Evolutionary conservation across 129 eudicot species (phyloP), one percentile per base, ranked within the genome.

Genomic region (Pittosporum tobira): DNA sequence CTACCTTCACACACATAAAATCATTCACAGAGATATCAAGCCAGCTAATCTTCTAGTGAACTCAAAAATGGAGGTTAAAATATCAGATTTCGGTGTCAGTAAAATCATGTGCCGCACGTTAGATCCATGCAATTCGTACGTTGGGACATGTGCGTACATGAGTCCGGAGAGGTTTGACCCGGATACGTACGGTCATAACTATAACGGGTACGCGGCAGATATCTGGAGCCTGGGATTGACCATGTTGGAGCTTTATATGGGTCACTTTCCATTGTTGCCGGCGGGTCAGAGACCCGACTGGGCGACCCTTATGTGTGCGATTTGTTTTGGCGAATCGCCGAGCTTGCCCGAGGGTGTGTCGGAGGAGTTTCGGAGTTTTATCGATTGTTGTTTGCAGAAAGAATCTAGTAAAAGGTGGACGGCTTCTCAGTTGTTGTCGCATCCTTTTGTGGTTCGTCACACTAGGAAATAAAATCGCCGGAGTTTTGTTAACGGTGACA

Each of bases 81-180:
- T 88, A 1, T 77, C 85, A 1, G 94, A 88, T 63, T 88, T 88
- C 51, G 96, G 96, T 0, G 96, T 88, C 15, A 85, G 96, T 42
- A 82, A 85, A 51, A 79, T 84, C 37, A 76, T 88, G 87, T 72
- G 75, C 20, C 78, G 94, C 8, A 77, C 88, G 0, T 65, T 84
- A 0, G 96, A 88, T 48, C 83, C 91, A 0, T 88, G 96, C 68
- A 72, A 88, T 55, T 84, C 94, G 2, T 88, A 84, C 64, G 96
- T 88, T 2, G 96, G 96, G 0, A 88, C 96, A 22, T 88, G 96
- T 40, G 96, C 96, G 0, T 88, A 88, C 68, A 88, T 88, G 96
- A 88, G 96, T 21, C 96, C 96, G 1, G 96, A 88, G 50, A 51
- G 94, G 20, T 88, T 88, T 26, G 94, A 88, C 56, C 94, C 96